These are phyloP conservation scores for Suillus bovinus DNA, from an alignment of 768 basidiomycete genomes.

Conservation along the genomic window DNA sequence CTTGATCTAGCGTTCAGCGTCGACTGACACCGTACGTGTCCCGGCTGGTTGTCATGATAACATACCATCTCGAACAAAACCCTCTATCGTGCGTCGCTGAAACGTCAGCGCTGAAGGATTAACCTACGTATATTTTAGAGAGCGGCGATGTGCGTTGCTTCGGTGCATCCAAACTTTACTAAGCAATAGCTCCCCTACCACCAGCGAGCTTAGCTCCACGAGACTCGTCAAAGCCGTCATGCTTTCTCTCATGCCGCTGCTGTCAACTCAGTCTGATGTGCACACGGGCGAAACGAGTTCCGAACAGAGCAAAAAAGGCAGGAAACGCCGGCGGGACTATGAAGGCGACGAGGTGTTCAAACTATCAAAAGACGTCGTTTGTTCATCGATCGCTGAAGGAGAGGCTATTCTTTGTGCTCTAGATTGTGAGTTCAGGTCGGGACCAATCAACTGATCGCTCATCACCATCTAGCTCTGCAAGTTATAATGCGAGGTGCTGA, in stretches of 20 bases:
- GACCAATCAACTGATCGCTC: not conserved
- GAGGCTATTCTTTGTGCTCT: constrained; percentile 53
- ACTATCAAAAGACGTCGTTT: constrained; percentile 45
- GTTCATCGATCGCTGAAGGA: constrained; percentile 50
- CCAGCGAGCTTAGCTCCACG: constrained; percentile 48
- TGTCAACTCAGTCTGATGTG: constrained; percentile 40
- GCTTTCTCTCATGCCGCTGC: constrained; percentile 46
- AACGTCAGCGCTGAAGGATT: not conserved
- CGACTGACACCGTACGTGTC: constrained; percentile 56
- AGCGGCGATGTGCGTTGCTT: constrained; percentile 45
- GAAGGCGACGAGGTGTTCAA: constrained; percentile 78
- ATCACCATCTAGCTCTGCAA: constrained; percentile 44
- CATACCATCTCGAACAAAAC: constrained; percentile 63
- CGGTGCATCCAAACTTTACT: constrained; percentile 46
- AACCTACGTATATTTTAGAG: constrained; percentile 25
- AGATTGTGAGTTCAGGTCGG: constrained; percentile 47
- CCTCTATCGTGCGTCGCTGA: constrained; percentile 43
- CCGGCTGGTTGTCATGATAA: constrained; percentile 52
- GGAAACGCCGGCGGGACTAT: constrained; percentile 68
- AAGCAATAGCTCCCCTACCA: constrained; percentile 42
- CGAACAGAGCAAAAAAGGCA: constrained; percentile 50
- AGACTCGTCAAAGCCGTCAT: constrained; percentile 58
- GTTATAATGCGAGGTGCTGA: constrained; percentile 49
- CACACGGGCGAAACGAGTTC: constrained; percentile 22
- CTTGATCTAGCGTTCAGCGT: constrained; percentile 45